Base-by-base conservation (phyloP, 352 stramenopile species). In the Pythium sp. region DNA sequence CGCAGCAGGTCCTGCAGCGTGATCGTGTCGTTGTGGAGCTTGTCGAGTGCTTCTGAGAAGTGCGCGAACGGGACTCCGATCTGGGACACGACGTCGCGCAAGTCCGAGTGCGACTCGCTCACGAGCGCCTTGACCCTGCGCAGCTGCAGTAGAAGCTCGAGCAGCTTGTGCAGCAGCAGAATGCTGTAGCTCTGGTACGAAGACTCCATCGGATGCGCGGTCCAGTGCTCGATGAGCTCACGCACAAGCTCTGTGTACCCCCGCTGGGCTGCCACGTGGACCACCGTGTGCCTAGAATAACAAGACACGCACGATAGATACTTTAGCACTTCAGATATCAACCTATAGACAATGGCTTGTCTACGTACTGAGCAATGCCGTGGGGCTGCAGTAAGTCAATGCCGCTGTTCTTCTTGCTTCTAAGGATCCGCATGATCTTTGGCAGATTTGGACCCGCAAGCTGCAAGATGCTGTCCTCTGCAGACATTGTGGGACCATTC, bases 381-480 rank as follows among this genome's bases (percentile, higher is more conserved):
- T 94, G 79, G 0, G 78, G 83, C 62, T 90, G 82, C 22, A 90
- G 65, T 3, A 93, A 61, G 64, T 93, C 86, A 14, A 93, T 71
- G 3, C 74, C 74, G 6, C 64, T 65, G 63, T 89, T 90, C 34
- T 82, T 84, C 71, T 79, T 78, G 64, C 74, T 87, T 24, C 74
- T 67, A 1, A 93, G 47, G 34, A 93, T 86, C 5, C 73, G 75
- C 47, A 88, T 60, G 24, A 93, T 91, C 41, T 80, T 83, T 0
- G 84, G 82, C 0, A 92, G 53, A 67, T 94, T 88, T 0, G 86
- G 86, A 5, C 78, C 84, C 2, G 80, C 84, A 46, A 94, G 71
- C n/a, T 82, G 76, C 7, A 89, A 75, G 3, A 91, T 74, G 0
- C 86, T 82, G 28, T 82, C 84, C n/a, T 86, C 75, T 4, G 15